Base-by-base conservation (phyloP, 441 rosid species). In the Populus hybrid region DNA sequence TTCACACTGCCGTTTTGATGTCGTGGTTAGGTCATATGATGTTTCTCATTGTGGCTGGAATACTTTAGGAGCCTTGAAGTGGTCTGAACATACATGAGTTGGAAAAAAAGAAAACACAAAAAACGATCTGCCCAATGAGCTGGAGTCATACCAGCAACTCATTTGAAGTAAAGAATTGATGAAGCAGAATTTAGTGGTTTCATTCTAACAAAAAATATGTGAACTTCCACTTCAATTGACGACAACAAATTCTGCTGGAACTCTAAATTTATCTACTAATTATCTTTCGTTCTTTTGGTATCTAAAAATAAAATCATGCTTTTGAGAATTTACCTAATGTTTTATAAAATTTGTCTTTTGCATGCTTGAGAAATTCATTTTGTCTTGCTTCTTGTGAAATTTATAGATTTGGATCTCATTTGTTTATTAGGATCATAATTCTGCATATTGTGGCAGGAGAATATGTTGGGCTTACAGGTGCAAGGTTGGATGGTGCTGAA, bases 401-500 rank as follows among this genome's bases (percentile, higher is more conserved):
- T 6, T 67, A 10, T 40, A 28, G 11, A 24, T 50, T 69, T 57
- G 42, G 50, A 59, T 65, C 30, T 75, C 14, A 7, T 77, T 23
- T 67, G 6, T 34, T 23, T 63, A 10, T 71, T 10, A 7, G 21
- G n/a, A 23, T 64, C 23, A 8, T 68, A 36, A 24, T 67, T 75
- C 40, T 80, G 38, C 65, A 34, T 76, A 11, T 73, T 81, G 23
- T 77, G 79, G 70, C 80, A 95, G 99, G 99, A 35, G 99, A 95
- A 82, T 93, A 87, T 86, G 78, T 89, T 75, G 93, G 97, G 72
- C 97, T 95, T 67, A 88, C 98, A 6, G 96, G 98, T 75, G 75
- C 92, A 70, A 86, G 94, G 79, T 80, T 94, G 83, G 98, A 94
- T 84, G 97, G 95, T 61, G 89, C 90, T 63, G 98, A 94, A 82